Percentiles rank a stretch among this genome's conserved stretches.
Conservation (phyloP, 345 rosid species). For the Brassica rapa region DNA sequence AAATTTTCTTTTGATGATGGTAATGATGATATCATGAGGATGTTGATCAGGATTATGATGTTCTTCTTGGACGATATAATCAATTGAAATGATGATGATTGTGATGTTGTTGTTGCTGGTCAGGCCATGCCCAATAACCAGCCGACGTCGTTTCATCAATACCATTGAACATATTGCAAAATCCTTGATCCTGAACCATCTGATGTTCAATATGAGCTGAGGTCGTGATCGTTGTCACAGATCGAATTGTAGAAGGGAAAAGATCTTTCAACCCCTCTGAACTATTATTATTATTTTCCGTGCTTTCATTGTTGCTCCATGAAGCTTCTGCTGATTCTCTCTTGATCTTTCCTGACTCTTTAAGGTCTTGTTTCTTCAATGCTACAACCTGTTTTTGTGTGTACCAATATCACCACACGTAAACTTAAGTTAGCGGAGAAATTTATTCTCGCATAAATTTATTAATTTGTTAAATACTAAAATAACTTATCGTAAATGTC, state of each 20-base stretch:
- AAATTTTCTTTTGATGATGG: constrained; percentile 24
- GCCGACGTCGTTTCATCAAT: constrained; percentile 66
- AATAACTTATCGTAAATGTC: constrained; percentile 33
- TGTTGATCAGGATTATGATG: constrained; percentile 1
- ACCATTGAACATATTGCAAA: constrained; percentile 70
- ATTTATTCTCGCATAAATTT: constrained; percentile 6
- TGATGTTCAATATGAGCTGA: constrained; percentile 51
- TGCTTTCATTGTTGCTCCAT: constrained; percentile 76
- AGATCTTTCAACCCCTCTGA: constrained; percentile 49
- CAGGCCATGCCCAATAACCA: constrained; percentile 75
- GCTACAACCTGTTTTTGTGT: constrained; percentile 51
- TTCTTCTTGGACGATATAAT: constrained; percentile 11
- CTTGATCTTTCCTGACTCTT: constrained; percentile 48
- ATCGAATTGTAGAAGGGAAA: constrained; percentile 57
- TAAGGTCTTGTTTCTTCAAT: constrained; percentile 56
- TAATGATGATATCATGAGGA: constrained; percentile 20
- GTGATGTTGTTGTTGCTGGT: constrained; percentile 59
- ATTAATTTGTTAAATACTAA: not conserved
- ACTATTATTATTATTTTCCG: constrained; percentile 50
- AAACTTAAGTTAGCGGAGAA: constrained; percentile 29
- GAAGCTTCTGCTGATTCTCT: constrained; percentile 62
- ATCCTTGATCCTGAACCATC: constrained; percentile 58
- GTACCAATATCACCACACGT: constrained; percentile 27
- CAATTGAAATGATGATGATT: constrained; percentile 42
- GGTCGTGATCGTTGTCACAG: constrained; percentile 46